phyloP scores from a whole-genome alignment of 352 stramenopile genomes.

The Vaucheria bursata region DNA sequence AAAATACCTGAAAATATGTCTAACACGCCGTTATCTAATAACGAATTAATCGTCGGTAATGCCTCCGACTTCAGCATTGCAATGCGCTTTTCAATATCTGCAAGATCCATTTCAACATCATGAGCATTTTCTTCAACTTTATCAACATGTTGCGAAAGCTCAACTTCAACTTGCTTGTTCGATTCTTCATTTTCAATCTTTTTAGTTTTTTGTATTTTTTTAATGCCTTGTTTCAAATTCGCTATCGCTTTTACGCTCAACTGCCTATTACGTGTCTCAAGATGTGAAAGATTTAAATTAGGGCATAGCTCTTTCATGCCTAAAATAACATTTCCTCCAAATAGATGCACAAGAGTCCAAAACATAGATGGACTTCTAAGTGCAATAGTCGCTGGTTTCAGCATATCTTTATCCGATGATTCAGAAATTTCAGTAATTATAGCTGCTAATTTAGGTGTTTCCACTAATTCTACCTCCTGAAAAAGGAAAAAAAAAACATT shows the following conservation, averaged over 20 bases:
- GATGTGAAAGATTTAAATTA: slow-evolving; percentile 21
- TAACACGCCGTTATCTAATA: not conserved
- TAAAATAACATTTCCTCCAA: slow-evolving; percentile 17
- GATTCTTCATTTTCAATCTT: slow-evolving; percentile 15
- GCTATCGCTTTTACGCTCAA: slow-evolving; percentile 28
- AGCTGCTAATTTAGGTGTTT: slow-evolving; percentile 17
- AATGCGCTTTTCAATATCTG: not conserved
- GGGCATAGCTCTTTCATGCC: slow-evolving; percentile 17
- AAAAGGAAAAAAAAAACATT: not conserved
- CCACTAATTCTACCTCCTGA: slow-evolving; percentile 31
- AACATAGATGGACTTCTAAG: slow-evolving; percentile 35
- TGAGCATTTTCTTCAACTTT: not conserved
- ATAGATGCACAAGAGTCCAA: slow-evolving; percentile 35
- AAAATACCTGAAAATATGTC: no score
- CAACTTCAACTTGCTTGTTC: slow-evolving; percentile 12
- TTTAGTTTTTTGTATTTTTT: slow-evolving; percentile 12
- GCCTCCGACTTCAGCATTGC: not conserved
- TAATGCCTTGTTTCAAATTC: slow-evolving; percentile 18
- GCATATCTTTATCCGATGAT: slow-evolving; percentile 31
- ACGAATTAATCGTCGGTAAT: not conserved
- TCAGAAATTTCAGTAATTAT: slow-evolving; percentile 23
- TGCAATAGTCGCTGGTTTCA: slow-evolving; percentile 34
- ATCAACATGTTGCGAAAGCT: not conserved
- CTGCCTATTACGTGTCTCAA: slow-evolving; percentile 18
- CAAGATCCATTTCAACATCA: not conserved